These are phyloP conservation scores for Puccinia brachypodii DNA, from an alignment of 1,284 basidiomycete species.

Conservation along the genomic window DNA sequence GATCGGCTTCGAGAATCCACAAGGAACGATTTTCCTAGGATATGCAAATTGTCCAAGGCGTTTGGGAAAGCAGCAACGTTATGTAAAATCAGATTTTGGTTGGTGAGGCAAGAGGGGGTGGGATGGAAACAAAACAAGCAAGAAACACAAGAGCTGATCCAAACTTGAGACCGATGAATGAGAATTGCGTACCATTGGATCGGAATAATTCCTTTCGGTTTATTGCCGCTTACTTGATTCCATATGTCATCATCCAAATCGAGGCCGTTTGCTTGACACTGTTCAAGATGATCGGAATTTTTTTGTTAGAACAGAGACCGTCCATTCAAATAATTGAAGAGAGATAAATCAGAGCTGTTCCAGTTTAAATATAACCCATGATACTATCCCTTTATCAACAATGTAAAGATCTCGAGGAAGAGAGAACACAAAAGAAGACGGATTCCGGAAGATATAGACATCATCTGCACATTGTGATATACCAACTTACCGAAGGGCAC, in stretches of 20 bases:
- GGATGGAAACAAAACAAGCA: too few species aligned
- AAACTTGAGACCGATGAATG: neutral
- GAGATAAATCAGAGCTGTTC: neutral
- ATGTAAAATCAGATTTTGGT: too few species aligned
- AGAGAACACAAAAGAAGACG: neutral
- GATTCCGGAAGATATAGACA: too few species aligned
- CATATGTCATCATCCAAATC: conserved; percentile 28
- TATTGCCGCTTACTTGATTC: conserved; percentile 10
- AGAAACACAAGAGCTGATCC: neutral
- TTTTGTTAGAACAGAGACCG: too few species aligned
- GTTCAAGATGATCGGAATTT: neutral
- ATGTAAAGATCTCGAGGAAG: too few species aligned
- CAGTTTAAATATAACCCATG: neutral
- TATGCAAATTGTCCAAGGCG: neutral
- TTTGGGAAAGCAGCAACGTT: neutral
- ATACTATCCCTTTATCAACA: too few species aligned
- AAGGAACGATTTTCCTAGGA: conserved; percentile 33
- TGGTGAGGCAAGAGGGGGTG: too few species aligned
- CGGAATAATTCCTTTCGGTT: neutral
- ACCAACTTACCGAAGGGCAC: conserved; percentile 31
- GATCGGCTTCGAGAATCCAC: conserved; percentile 16
- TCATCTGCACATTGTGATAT: too few species aligned
- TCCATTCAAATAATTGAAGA: neutral
- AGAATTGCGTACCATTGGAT: conserved; percentile 24
- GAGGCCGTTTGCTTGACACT: conserved; percentile 19